Evolutionary conservation across 2,329 filamentous ascomycete species (phyloP), one percentile per base, ranked within the genome.

Genomic region (Fusarium miscanthi): DNA sequence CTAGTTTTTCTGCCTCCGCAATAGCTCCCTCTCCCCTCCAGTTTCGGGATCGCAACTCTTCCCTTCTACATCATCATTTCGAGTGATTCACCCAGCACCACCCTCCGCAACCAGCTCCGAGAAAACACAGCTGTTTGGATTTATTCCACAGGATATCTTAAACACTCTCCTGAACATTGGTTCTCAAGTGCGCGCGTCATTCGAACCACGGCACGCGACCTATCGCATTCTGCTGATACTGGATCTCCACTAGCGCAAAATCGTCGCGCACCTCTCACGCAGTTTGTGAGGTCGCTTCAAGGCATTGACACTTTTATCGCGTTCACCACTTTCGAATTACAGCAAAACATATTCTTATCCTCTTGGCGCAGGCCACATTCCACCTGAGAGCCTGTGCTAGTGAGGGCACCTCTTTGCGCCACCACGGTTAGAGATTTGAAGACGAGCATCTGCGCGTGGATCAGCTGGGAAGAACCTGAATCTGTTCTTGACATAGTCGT

Each of bases 401-500:
- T 54, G 45, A 62, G 42, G 42, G 52, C 59, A 63, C 65, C 56
- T 62, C 54, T 59, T 68, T 69, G 61, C 69, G 71, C 60, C 69
- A 66, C 66, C 49, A 57, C 68, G 68, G 69, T 67, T 67, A 72
- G 67, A 69, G 69, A 60, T 76, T 69, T 71, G 74, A 73, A 72
- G 57, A 63, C 56, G 63, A 74, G 49, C 61, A 73, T 59, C 59
- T 76, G 63, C 64, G 74, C 73, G 62, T 63, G 74, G 54, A 77
- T 70, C 69, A 74, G 59, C 64, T 66, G 73, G 73, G 74, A 63
- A 70, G 67, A 74, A 56, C 66, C 70, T 71, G 73, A 75, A 64
- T 66, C 68, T 68, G 72, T 66, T 64, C 68, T 77, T 78, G 76
- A 76, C 68, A 76, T 80, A 80, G 80, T 80, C 75, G 78, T 81